Base-by-base conservation (phyloP, 768 basidiomycete genomes). In the Mycena albidolilacea region DNA sequence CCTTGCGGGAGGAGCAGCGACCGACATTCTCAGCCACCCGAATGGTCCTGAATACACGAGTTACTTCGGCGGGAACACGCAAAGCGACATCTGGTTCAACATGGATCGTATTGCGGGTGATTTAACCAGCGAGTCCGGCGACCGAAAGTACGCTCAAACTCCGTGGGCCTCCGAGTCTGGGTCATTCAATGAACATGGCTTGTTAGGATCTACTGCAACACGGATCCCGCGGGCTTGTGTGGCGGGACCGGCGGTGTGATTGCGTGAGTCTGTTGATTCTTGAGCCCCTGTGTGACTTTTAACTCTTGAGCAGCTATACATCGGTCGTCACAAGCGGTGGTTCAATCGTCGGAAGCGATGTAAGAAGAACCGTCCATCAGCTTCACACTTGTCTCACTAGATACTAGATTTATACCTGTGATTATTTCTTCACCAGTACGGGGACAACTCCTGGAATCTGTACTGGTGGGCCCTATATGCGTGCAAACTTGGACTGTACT, bases 71-170 rank as follows among this genome's bases (percentile, higher is more conserved):
- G 73, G 73, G 11, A 70, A 70, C 63, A 21, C 14, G 11, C 62
- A 70, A 55, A n/a, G 15, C 41, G 69, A 64, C 37, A 70, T 74
- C 14, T 74, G 73, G 73, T 74, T 64, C 58, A 70, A 66, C 59
- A 44, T 74, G 41, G 73, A 74, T 44, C 55, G 69, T 0, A 70
- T 74, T 48, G 65, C 71, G 3, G 71, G 70, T 15, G 72, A 73
- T 46, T 37, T 69, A 30, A 43, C 72, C 14, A 69, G 61, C 64
- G 41, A 43, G 41, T 69, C 67, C 11, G 67, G 67, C 8, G 61
- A 58, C 14, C 48, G 72, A 12, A 71, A n/a, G 70, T 43, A 14
- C 41, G 41, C 7, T 43, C 41, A 14, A 7, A 10, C 41, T 14
- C 41, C 41, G 41, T 6, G 30, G 30, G 30, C 30, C 30, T 30